phyloP scores from a whole-genome alignment of 140 eudicot species.

The Anethum foeniculum region DNA sequence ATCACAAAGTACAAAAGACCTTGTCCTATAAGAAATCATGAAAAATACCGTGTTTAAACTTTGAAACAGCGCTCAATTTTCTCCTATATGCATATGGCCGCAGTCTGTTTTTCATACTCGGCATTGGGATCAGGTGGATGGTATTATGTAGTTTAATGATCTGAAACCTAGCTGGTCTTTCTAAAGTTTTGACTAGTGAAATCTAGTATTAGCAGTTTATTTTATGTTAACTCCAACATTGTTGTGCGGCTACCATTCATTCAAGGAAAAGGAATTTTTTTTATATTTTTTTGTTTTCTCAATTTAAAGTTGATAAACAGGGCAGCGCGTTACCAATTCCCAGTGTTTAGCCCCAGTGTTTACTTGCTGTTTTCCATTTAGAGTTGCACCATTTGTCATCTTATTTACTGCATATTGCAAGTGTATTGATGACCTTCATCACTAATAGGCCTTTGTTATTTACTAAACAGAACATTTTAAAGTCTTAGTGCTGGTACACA shows the following conservation, averaged over 20 bases:
- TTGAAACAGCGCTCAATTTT: not conserved
- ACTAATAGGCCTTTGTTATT: not conserved
- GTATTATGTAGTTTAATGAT: not conserved
- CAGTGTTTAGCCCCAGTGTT: not conserved
- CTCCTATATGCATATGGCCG: not conserved
- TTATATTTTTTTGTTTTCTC: not conserved
- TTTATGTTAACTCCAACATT: not conserved
- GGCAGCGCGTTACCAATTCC: not conserved
- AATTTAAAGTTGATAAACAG: not conserved
- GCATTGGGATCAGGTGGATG: not conserved
- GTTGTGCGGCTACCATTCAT: not conserved
- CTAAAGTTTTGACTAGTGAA: not conserved
- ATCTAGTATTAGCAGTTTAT: not conserved
- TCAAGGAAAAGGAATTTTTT: not conserved
- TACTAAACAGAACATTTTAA: not conserved
- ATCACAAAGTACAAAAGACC: not conserved
- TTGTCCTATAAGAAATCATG: not conserved
- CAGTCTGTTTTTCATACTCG: not conserved
- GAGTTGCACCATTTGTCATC: not conserved
- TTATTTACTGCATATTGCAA: not conserved
- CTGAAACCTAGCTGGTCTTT: not conserved
- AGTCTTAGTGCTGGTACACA: not conserved
- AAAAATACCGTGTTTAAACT: not conserved
- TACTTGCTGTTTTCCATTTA: not conserved
- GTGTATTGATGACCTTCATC: not conserved